Conservation (phyloP, 140 eudicot species). For the Cichorium intybus region DNA sequence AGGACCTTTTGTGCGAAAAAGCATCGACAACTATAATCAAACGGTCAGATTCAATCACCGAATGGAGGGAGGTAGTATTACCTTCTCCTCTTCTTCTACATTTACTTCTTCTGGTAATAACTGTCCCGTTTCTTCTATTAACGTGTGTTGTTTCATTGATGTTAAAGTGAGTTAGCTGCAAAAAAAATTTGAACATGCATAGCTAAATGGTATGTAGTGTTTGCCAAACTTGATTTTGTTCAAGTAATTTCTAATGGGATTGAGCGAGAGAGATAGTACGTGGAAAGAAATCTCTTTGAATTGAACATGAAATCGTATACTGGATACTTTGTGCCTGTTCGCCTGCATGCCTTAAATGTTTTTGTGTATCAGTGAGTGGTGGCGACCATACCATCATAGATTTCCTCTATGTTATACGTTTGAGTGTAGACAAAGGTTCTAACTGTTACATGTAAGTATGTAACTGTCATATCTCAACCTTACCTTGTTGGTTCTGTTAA, state of each 20-base stretch:
- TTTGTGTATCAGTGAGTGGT: background rate
- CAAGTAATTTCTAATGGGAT: background rate
- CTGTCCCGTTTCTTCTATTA: constrained; percentile 32
- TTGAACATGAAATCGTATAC: constrained; percentile 1
- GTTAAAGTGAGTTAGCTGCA: constrained; percentile 6
- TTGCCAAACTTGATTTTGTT: background rate
- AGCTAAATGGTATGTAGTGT: constrained; percentile 2
- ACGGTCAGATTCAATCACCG: constrained; percentile 57
- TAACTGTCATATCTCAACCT: constrained; percentile 3
- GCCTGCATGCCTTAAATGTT: background rate
- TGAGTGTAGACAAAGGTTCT: background rate
- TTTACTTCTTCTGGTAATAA: constrained; percentile 65
- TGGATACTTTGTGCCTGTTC: background rate
- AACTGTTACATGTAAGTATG: background rate
- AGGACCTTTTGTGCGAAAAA: constrained; percentile 18
- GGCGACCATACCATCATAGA: background rate
- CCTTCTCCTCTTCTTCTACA: constrained; percentile 32
- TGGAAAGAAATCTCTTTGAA: background rate
- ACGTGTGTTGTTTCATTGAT: background rate
- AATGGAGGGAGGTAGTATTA: constrained; percentile 93
- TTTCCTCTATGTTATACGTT: background rate
- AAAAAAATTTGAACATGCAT: background rate
- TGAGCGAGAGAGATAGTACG: background rate
- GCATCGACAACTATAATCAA: constrained; percentile 37
- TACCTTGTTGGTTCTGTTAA: background rate